Percentiles rank a stretch among this genome's conserved stretches.
phyloP scores from a whole-genome alignment of 2,329 filamentous ascomycete species.

The Fusarium continuum region DNA sequence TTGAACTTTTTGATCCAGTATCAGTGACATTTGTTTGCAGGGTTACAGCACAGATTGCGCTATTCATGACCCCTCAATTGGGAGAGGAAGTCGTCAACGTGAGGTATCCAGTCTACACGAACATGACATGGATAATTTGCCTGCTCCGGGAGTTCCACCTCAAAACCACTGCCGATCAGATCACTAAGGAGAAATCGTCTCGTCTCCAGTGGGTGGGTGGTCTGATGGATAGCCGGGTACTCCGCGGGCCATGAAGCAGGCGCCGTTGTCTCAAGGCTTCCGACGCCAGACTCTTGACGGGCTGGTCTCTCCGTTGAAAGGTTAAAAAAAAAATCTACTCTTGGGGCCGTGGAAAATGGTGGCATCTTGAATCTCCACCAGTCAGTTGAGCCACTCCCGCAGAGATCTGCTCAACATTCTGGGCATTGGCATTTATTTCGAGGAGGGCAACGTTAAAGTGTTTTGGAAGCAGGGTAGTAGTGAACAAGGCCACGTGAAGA shows the following conservation, averaged over 20 bases:
- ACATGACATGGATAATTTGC: background rate
- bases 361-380: background rate
- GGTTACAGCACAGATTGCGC: background rate
- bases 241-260: background rate
- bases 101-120: background rate
- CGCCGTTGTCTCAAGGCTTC: slow-evolving; percentile 9
- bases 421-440: background rate
- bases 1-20: background rate
- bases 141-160: background rate
- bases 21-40: background rate
- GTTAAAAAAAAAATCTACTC: background rate
- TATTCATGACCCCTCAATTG: background rate
- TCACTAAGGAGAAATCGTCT: background rate
- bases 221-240: slow-evolving; percentile 7
- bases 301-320: background rate
- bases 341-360: background rate
- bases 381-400: slow-evolving; percentile 3
- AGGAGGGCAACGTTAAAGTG: background rate
- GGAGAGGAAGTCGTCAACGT: background rate
- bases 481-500: background rate
- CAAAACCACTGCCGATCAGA: background rate
- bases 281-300: background rate
- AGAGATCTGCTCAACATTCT: background rate
- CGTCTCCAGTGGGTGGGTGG: too few relatives aligned
- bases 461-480: background rate